Percentiles rank a stretch among this genome's conserved stretches.
phyloP scores from a whole-genome alignment of 2,329 filamentous ascomycete species.

The Pleurostoma richardsiae region DNA sequence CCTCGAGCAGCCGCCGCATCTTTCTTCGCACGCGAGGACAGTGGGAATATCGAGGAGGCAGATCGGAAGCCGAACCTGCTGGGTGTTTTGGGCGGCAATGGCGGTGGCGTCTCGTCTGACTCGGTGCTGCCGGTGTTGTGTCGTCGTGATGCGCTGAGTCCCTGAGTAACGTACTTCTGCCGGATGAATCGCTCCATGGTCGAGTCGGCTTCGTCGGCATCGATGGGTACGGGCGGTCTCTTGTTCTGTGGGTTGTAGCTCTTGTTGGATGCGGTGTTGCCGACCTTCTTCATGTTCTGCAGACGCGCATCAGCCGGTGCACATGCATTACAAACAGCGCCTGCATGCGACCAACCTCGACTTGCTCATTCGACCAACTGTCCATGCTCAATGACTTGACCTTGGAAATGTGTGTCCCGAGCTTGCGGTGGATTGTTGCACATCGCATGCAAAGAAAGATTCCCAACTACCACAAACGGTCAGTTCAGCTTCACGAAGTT shows the following conservation, averaged over 20 bases:
- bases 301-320: too few relatives aligned
- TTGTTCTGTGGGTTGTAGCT: slow-evolving; percentile 83
- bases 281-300: slow-evolving; percentile 90
- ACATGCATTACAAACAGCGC: neutral
- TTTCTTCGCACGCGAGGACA: slow-evolving; percentile 57
- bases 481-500: neutral
- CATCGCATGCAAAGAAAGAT: slow-evolving; percentile 98
- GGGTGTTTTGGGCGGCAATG: slow-evolving; percentile 59
- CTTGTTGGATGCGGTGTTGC: slow-evolving; percentile 81
- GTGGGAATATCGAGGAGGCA: slow-evolving; percentile 63
- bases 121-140: slow-evolving; percentile 39
- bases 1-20: slow-evolving; percentile 27
- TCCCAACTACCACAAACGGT: slow-evolving; percentile 59
- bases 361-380: slow-evolving; percentile 91
- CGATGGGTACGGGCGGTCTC: slow-evolving; percentile 78
- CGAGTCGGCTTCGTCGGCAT: slow-evolving; percentile 86
- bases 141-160: slow-evolving; percentile 25
- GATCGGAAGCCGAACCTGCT: slow-evolving; percentile 55
- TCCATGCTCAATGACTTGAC: slow-evolving; percentile 99
- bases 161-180: slow-evolving; percentile 77
- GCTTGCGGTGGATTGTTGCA: slow-evolving; percentile 88
- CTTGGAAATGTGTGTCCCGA: slow-evolving; percentile 97
- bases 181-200: slow-evolving; percentile 95
- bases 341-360: slow-evolving; percentile 63
- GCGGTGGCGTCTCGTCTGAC: slow-evolving; percentile 56